phyloP scores from a whole-genome alignment of 2,329 filamentous ascomycete genomes.

The Domatiomyces catenatus region DNA sequence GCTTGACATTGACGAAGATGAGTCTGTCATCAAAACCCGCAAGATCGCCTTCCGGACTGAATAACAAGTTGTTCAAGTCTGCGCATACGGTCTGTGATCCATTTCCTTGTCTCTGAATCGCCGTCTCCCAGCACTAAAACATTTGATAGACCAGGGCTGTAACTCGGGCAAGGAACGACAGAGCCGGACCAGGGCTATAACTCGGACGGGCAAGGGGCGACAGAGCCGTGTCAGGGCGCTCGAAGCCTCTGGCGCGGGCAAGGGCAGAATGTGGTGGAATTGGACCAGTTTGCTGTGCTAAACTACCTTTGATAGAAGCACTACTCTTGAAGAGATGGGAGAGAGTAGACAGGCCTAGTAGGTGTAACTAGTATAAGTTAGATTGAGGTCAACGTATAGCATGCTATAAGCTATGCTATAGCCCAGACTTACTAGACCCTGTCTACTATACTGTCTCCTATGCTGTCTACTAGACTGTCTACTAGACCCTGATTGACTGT shows the following conservation, averaged over 20 bases:
- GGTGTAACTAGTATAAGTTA: too few relatives aligned
- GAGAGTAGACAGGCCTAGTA: too few relatives aligned
- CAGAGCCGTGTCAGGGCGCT: too few relatives aligned
- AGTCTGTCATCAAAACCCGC: constrained; percentile 25
- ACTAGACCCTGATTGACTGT: too few relatives aligned
- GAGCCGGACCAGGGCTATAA: neutral
- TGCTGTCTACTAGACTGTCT: too few relatives aligned
- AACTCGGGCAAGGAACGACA: too few relatives aligned
- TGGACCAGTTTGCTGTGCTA: neutral
- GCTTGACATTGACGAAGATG: constrained; percentile 31
- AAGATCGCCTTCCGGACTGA: constrained; percentile 25
- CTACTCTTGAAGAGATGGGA: neutral
- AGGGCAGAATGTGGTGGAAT: neutral
- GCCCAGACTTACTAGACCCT: too few relatives aligned
- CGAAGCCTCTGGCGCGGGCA: too few relatives aligned
- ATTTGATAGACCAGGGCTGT: neutral
- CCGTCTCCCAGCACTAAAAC: neutral
- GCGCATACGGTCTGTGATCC: neutral
- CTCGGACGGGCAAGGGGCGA: too few relatives aligned
- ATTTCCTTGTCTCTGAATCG: neutral
- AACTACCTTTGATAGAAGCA: neutral
- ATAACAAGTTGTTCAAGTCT: constrained; percentile 1
- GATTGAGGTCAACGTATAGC: too few relatives aligned
- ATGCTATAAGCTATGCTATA: too few relatives aligned
- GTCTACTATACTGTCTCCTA: too few relatives aligned